Base-by-base conservation (phyloP, 2,329 filamentous ascomycete species). In the Colletotrichum cuscutae region DNA sequence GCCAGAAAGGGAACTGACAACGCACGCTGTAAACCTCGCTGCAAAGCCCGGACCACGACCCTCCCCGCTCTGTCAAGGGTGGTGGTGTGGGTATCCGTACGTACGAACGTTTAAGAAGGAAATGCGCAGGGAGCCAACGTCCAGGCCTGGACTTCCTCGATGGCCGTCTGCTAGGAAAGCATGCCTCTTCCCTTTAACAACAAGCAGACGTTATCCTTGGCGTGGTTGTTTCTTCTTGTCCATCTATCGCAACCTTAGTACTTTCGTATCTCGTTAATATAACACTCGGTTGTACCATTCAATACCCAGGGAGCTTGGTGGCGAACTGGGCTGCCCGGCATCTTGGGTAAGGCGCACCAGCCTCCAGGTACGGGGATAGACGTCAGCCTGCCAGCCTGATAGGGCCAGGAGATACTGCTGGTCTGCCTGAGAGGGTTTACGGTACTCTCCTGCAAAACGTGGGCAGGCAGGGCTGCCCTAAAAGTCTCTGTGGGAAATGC, bases 371-470 rank as follows among this genome's bases (percentile, higher is more conserved):
- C 13, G 22, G 1, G n/a, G 56, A 65, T 54, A 26, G 42, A 22
- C 42, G 42, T 49, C 42, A 60, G 32, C n/a, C 26, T 57, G 46
- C n/a, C 46, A 57, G 61, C 70, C 66, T 57, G 53, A 19, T 65
- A 70, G 61, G 66, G 49, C 70, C 26, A 56, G 32, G 12, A 53
- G 54, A 32, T 19, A 5, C 37, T 15, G 12, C 37, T 42, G 30
- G 30, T 30, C 4, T 8, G 22, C 35, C 32, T 35, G 42, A 62
- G 32, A 46, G 28, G 49, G 26, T 22, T 30, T n/a, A 8, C 30
- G 22, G 7, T 13, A 42, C 24, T 30, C 19, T 63, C 37, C 28
- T 35, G 52, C 30, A 46, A 30, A 42, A 56, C 24, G 46, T 26
- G n/a, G 59, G 4, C 13, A 35, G 9, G n/a, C 60, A 4, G 46